Evolutionary conservation across 2,329 filamentous ascomycete species (phyloP), one percentile per base, ranked within the genome.

Genomic region (Amauroascus niger): DNA sequence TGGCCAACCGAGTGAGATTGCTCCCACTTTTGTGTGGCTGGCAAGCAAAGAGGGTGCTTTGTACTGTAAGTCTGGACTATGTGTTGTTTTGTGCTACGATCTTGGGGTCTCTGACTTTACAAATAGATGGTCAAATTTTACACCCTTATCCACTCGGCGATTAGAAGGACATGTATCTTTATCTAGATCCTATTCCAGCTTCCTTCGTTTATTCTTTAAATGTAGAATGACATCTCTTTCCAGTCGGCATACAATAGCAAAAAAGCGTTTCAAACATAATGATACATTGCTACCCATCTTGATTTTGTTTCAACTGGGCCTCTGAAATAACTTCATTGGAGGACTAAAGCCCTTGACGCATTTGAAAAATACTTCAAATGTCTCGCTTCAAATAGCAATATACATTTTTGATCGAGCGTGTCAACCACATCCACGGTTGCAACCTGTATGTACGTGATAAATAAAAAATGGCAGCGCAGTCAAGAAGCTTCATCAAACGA

Each of bases 21-120:
- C 69, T 0, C 63, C 69, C n/a, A 68, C 64, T 30, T 72, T 67
- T 57, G 62, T 72, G 1, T 70, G 70, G 50, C 53, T 72, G 49
- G 69, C 69, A 9, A 69, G 65, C 26, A 52, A 61, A 6, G 65
- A 69, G 43, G 60, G 65, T 20, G 60, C 65, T n/a, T 53, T 69
- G 20, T 70, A 67, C 41, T 68, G 67, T 51, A 51, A 51, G 49
- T 24, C n/a, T n/a, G 1, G 22, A 9, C 26, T 18, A 30, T 8
- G 1, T 2, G 6, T 2, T 6, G 13, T 14, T 5, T 39, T 14
- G 28, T 24, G 18, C 2, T 13, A 40, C 14, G 7, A 16, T 16
- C 7, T 28, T 28, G 9, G 7, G 1, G 26, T 9, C 13, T n/a
- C 18, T 28, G 16, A 48, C 43, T 46, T 18, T 13, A 11, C 18